Base-by-base conservation (phyloP, 2,329 filamentous ascomycete species). In the Cordyceps javanica region DNA sequence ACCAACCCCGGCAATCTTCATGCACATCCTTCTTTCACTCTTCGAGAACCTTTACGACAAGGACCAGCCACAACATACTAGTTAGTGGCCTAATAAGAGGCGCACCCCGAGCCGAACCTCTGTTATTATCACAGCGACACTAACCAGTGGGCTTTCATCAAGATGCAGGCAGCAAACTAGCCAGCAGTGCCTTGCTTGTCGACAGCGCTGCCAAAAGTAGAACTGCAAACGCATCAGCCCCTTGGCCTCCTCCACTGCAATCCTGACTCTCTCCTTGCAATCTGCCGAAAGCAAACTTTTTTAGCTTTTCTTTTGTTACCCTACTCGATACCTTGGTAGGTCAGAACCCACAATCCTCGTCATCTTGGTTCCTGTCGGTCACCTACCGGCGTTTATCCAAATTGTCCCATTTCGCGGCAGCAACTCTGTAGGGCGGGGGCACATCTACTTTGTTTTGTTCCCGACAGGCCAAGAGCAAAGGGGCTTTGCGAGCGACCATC, bases 31-130 rank as follows among this genome's bases (percentile, higher is more conserved):
- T 32, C 42, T 49, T 16, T 30, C 13, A 10, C 7, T 25, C 44
- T 55, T 49, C 34, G 42, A 55, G 44, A 55, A 55, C 26, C 49
- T 48, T 46, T 32, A 38, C 34, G 25, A n/a, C n/a, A n/a, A 46
- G 25, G 9, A 16, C 32, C 28, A 48, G 42, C 42, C 42, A 28
- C 42, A 48, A 3, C 10, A 34, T 34, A 49, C 38, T 16, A 8
- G 32, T 41, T 21, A n/a, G 53, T 28, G 19, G 53, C 41, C n/a
- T n/a, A n/a, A n/a, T n/a, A n/a, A 38, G n/a, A 32, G 32, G 41
- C 32, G 42, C 16, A 25, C n/a, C 26, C 39, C 30, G 16, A 34
- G 19, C 11, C 21, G 8, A 36, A 10, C 39, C 23, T 8, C 3
- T 28, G 13, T 28, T 30, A 14, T 25, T 16, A 32, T 23, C 9